Percentiles rank a stretch among this genome's conserved stretches.
Evolutionary conservation across 1,284 basidiomycete genomes (phyloP).

Genomic region (Peniophora sp.): DNA sequence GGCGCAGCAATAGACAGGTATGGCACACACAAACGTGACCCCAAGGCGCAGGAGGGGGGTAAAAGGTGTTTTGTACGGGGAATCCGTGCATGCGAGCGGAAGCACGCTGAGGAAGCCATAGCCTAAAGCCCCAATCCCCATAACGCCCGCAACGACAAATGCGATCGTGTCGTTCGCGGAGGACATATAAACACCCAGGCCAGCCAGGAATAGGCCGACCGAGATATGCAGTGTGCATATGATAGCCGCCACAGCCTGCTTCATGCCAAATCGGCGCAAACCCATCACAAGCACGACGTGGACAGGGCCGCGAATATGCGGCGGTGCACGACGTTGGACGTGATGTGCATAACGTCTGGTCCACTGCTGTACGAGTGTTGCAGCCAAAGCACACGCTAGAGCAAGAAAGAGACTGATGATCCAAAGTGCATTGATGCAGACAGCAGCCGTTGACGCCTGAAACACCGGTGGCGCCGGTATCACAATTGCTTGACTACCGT

Average conservation of each 20-base stretch:
- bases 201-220: constrained; percentile 5
- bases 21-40: neutral
- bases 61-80: neutral
- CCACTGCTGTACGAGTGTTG: neutral
- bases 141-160: constrained; percentile 6
- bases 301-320: constrained; percentile 1
- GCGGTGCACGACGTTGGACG: constrained; percentile 1
- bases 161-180: constrained; percentile 1
- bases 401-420: neutral
- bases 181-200: constrained; percentile 5
- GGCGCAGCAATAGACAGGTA: too few relatives aligned
- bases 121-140: neutral
- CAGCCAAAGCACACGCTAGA: neutral
- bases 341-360: neutral
- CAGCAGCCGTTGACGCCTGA: too few relatives aligned
- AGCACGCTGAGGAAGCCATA: neutral
- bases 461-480: too few relatives aligned
- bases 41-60: neutral
- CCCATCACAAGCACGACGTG: constrained; percentile 3
- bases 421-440: constrained; percentile 11
- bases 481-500: too few relatives aligned
- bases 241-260: neutral
- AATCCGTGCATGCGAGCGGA: neutral
- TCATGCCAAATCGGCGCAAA: neutral
- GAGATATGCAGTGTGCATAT: constrained; percentile 5